Percentiles rank a stretch among this genome's conserved stretches.
Evolutionary conservation across 1,139 yeast species (phyloP).

Genomic region (Williopsis jadinii): DNA sequence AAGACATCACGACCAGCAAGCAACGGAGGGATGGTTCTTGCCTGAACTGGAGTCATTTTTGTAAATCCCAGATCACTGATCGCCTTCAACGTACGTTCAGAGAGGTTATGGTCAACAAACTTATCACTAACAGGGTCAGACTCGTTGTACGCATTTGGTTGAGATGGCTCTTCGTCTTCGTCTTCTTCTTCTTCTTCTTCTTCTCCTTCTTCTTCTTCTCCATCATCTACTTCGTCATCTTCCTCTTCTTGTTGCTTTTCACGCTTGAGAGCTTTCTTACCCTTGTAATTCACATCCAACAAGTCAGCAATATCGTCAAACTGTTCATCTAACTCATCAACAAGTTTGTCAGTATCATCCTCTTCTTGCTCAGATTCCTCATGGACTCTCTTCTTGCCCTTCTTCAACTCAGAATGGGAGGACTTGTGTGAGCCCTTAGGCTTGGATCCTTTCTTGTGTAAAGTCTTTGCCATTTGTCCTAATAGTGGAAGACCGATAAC

Average conservation of each 20-base stretch:
- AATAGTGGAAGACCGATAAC: neutral
- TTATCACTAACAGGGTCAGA: conserved; percentile 17
- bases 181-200: conserved; percentile 9
- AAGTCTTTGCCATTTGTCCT: conserved; percentile 16
- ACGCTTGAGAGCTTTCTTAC: conserved; percentile 21
- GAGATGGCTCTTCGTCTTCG: neutral
- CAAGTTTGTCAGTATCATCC: conserved; percentile 34
- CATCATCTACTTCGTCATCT: conserved; percentile 12
- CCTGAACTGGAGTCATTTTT: conserved; percentile 88
- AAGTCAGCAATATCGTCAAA: conserved; percentile 50
- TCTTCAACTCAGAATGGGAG: conserved; percentile 2
- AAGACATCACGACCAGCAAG: conserved; percentile 92
- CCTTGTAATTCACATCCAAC: conserved; percentile 27
- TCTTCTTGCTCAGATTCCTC: conserved; percentile 24
- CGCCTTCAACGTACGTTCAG: conserved; percentile 75
- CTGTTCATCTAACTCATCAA: conserved; percentile 31
- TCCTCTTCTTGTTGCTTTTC: conserved; percentile 13
- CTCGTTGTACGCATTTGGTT: conserved; percentile 5
- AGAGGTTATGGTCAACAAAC: conserved; percentile 58
- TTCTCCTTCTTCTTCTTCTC: conserved; percentile 9
- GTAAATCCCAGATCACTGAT: conserved; percentile 81
- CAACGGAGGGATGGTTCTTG: conserved; percentile 90
- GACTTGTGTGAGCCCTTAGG: conserved; percentile 3
- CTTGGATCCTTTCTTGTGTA: conserved; percentile 6
- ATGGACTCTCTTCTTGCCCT: conserved; percentile 17